Conservation (phyloP, 2,329 filamentous ascomycete genomes). For the Bipolaris oryzae region DNA sequence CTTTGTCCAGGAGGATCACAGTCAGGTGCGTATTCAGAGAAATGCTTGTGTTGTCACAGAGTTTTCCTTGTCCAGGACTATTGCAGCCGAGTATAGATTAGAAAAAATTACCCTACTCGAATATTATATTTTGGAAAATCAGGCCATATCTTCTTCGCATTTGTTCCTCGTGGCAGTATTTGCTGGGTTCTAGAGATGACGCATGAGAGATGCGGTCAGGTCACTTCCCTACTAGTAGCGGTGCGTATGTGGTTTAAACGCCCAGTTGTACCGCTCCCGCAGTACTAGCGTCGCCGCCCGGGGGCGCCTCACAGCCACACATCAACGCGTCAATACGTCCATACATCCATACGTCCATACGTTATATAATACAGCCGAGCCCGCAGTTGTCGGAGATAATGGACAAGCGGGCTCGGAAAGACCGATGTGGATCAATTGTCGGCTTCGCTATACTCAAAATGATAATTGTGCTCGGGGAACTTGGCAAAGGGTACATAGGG, state of each 20-base stretch:
- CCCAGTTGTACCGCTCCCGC: conserved; percentile 25
- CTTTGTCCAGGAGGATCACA: no score
- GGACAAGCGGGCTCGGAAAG: background rate
- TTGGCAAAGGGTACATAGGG: no score
- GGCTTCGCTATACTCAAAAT: background rate
- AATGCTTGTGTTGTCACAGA: no score
- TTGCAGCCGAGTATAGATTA: no score
- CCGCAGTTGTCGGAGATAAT: background rate
- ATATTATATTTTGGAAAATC: no score
- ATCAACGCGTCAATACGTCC: background rate
- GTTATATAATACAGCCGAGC: conserved; percentile 1
- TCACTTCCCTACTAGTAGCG: background rate
- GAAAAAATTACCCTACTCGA: no score
- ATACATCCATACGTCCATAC: no score
- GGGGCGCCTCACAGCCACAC: background rate
- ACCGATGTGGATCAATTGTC: background rate
- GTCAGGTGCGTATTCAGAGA: no score
- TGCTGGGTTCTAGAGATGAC: background rate
- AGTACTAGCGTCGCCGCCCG: conserved; percentile 29
- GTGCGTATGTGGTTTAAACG: conserved; percentile 18
- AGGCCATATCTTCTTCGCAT: no score
- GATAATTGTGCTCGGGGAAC: background rate
- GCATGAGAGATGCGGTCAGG: background rate
- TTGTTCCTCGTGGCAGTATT: background rate
- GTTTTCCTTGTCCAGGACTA: no score